Conservation (phyloP, 768 basidiomycete genomes). For the Amanita pseudoporphyria region DNA sequence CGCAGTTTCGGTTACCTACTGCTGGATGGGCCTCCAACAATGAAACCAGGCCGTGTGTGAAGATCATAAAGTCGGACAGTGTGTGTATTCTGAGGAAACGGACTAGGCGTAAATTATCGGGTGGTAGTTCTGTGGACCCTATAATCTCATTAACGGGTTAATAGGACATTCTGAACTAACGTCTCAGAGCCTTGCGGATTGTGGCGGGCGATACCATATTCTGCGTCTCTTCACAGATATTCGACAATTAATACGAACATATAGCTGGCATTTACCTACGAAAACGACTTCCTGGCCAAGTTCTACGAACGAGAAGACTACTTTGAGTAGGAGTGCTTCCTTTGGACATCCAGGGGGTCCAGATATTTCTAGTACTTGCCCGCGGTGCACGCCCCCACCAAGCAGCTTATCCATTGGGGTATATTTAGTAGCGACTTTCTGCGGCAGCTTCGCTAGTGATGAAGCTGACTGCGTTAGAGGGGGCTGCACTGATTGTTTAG, state of each 20-base stretch:
- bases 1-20: conserved; percentile 24
- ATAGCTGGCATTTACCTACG: conserved; percentile 38
- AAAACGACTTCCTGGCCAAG: conserved; percentile 47
- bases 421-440: conserved; percentile 33
- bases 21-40: conserved; percentile 35
- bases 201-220: conserved; percentile 30
- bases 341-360: conserved; percentile 70
- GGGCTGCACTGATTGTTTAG: conserved; percentile 13
- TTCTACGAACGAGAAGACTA: conserved; percentile 39
- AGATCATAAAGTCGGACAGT: conserved; percentile 46
- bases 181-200: conserved; percentile 18
- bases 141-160: conserved; percentile 8
- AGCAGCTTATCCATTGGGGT: conserved; percentile 47
- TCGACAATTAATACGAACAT: conserved; percentile 1
- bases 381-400: conserved; percentile 50
- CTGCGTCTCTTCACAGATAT: conserved; percentile 30
- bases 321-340: conserved; percentile 40
- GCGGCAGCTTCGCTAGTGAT: conserved; percentile 19
- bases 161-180: conserved; percentile 18
- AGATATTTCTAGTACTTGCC: conserved; percentile 62
- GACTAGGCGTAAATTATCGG: conserved; percentile 19
- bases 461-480: conserved; percentile 52
- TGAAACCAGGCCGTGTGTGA: conserved; percentile 42
- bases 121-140: conserved; percentile 10
- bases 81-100: conserved; percentile 34